A percentile compares a stretch with the other conserved stretches of the same genome.
Conservation (phyloP, 2,329 filamentous ascomycete genomes). For the Tolypocladium amazonense region DNA sequence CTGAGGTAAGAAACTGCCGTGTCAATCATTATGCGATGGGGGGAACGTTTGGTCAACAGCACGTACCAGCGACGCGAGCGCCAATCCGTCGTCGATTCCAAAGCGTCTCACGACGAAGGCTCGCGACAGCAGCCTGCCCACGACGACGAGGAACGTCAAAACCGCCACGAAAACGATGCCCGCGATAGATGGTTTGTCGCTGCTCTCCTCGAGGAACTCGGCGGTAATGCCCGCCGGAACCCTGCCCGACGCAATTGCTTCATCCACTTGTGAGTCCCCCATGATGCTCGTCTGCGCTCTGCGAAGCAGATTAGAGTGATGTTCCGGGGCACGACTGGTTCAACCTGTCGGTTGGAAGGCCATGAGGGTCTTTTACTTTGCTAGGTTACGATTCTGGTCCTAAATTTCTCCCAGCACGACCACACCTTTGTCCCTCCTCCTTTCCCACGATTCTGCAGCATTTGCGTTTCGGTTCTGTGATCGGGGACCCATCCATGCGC, state of each 20-base stretch:
- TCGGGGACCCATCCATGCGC: neutral
- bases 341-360: neutral
- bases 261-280: constrained; percentile 13
- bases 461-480: neutral
- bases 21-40: neutral
- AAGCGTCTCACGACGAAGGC: constrained; percentile 23
- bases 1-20: constrained; percentile 7
- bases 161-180: constrained; percentile 27
- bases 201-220: constrained; percentile 23
- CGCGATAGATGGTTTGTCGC: constrained; percentile 24
- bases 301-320: neutral
- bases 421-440: neutral
- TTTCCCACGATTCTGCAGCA: neutral
- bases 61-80: constrained; percentile 23
- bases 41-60: neutral
- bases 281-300: constrained; percentile 4
- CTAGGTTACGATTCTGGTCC: neutral
- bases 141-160: constrained; percentile 22
- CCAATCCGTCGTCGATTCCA: constrained; percentile 27
- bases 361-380: neutral
- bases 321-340: neutral
- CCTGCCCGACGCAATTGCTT: constrained; percentile 23
- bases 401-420: neutral
- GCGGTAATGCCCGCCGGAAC: constrained; percentile 23
- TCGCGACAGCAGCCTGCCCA: constrained; percentile 22